phyloP scores from a whole-genome alignment of 208 protist species.

The Trypanosoma rangeli region DNA sequence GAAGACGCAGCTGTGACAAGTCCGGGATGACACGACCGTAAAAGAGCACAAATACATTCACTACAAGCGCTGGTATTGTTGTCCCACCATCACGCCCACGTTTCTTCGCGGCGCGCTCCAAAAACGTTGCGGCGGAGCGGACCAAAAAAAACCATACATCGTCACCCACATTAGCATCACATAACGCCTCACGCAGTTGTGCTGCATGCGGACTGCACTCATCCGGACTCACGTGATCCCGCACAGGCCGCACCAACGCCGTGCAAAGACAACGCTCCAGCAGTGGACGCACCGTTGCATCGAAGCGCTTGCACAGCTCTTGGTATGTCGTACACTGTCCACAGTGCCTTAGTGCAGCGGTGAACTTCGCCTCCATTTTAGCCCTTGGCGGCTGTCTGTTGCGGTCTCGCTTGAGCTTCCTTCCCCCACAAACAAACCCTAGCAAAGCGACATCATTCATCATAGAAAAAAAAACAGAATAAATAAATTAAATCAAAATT shows the following conservation, averaged over 20 bases:
- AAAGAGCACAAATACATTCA: constrained; percentile 78
- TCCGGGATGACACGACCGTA: constrained; percentile 53
- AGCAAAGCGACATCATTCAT: not conserved
- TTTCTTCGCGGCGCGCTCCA: constrained; percentile 54
- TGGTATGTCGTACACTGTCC: constrained; percentile 24
- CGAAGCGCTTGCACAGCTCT: constrained; percentile 29
- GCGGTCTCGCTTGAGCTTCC: not conserved
- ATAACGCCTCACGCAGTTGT: constrained; percentile 50
- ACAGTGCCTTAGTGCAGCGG: constrained; percentile 31
- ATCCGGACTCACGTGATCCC: constrained; percentile 67
- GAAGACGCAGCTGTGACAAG: constrained; percentile 49
- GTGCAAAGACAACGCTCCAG: constrained; percentile 49
- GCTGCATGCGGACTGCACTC: constrained; percentile 60
- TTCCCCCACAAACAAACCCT: not conserved
- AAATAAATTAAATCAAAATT: constrained; percentile 3
- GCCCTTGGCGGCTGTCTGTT: not conserved
- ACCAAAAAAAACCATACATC: constrained; percentile 84
- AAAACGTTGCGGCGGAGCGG: constrained; percentile 39
- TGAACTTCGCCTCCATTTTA: constrained; percentile 40
- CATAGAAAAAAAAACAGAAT: not conserved
- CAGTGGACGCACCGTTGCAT: constrained; percentile 33
- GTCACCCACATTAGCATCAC: constrained; percentile 32
- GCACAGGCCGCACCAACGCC: constrained; percentile 41
- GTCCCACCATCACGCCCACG: constrained; percentile 28
- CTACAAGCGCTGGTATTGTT: constrained; percentile 33